Evolutionary conservation across 306 rosid species (phyloP).

Genomic region (Dalbergia oliveri): DNA sequence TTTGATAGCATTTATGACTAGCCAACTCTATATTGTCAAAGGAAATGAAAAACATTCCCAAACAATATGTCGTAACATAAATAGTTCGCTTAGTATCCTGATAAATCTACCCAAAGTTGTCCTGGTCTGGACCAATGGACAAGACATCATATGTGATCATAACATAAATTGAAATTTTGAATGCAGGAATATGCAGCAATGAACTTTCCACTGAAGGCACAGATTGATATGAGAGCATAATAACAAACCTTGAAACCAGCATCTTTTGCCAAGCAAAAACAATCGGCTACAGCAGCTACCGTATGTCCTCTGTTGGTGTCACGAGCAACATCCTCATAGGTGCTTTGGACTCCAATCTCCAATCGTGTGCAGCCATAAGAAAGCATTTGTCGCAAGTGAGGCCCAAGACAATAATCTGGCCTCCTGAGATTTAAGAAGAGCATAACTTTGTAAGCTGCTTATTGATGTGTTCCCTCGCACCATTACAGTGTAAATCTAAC

Average conservation of each 20-base stretch:
- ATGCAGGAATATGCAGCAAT: constrained; percentile 8
- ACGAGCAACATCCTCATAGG: constrained; percentile 98
- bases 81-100: constrained; percentile 2
- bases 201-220: not conserved
- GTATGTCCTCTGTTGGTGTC: constrained; percentile 99
- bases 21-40: not conserved
- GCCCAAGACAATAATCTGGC: constrained; percentile 99
- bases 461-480: constrained; percentile 26
- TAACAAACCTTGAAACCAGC: constrained; percentile 93
- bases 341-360: constrained; percentile 99
- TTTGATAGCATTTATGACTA: constrained; percentile 30
- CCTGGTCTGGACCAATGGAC: constrained; percentile 10
- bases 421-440: constrained; percentile 69
- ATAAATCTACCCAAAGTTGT: constrained; percentile 33
- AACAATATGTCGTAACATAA: not conserved
- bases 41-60: constrained; percentile 17
- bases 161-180: constrained; percentile 14
- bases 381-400: constrained; percentile 98
- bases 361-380: constrained; percentile 91
- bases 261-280: constrained; percentile 95
- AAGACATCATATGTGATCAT: constrained; percentile 5
- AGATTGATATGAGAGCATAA: constrained; percentile 17
- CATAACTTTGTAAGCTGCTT: constrained; percentile 29
- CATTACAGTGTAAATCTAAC: constrained; percentile 27
- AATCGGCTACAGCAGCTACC: constrained; percentile 95